phyloP scores from a whole-genome alignment of 805 yeast genomes.

The Grigorovia transvaalensis region DNA sequence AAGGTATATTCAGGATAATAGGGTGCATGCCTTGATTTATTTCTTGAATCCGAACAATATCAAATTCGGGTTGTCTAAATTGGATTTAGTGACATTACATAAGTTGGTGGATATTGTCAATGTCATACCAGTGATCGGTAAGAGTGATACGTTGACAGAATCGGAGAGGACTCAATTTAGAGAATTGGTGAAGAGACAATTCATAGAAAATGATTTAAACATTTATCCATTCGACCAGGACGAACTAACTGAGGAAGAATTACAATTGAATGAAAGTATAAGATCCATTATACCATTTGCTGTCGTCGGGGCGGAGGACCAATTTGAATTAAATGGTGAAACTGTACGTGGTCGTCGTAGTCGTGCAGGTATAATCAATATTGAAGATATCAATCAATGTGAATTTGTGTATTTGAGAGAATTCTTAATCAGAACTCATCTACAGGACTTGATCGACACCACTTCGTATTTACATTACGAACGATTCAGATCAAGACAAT shows the following conservation, averaged over 20 bases:
- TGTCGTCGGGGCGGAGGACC: slow-evolving; percentile 79
- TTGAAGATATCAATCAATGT: slow-evolving; percentile 90
- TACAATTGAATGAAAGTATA: slow-evolving; percentile 63
- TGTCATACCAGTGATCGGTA: slow-evolving; percentile 92
- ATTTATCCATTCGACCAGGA: slow-evolving; percentile 71
- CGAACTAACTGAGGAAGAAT: slow-evolving; percentile 60
- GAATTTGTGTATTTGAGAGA: slow-evolving; percentile 92
- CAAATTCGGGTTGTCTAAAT: slow-evolving; percentile 69
- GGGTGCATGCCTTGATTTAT: slow-evolving; percentile 89
- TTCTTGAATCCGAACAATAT: slow-evolving; percentile 69
- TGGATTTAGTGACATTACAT: slow-evolving; percentile 74
- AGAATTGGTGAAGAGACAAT: slow-evolving; percentile 65
- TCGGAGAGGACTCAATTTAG: slow-evolving; percentile 77
- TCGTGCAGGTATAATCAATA: slow-evolving; percentile 86
- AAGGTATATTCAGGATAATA: slow-evolving; percentile 66
- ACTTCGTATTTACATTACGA: slow-evolving; percentile 86
- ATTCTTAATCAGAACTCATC: slow-evolving; percentile 87
- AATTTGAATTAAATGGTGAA: slow-evolving; percentile 66
- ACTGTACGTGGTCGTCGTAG: slow-evolving; percentile 83
- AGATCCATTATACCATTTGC: slow-evolving; percentile 85
- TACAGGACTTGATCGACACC: slow-evolving; percentile 91
- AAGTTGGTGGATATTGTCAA: slow-evolving; percentile 83
- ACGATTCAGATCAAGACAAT: slow-evolving; percentile 84
- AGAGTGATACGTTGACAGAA: slow-evolving; percentile 79
- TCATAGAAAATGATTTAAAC: slow-evolving; percentile 57